phyloP scores from a whole-genome alignment of 148 eudicot species.

The Spergularia marina region DNA sequence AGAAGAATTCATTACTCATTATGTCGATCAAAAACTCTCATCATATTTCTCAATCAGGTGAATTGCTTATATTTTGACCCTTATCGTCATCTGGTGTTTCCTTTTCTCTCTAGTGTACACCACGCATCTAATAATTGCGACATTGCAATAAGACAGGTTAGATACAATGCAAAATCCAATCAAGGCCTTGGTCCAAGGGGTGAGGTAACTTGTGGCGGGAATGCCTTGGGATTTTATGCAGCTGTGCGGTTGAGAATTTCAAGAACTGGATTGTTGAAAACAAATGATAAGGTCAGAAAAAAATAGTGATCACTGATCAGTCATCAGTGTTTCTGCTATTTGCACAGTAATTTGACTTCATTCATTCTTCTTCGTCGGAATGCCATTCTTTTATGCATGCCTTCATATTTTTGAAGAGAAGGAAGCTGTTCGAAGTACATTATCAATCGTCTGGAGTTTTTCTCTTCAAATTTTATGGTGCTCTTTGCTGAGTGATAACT shows the following conservation, averaged over 20 bases:
- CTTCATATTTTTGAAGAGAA: not conserved
- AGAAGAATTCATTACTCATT: slow-evolving; percentile 79
- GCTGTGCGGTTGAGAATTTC: slow-evolving; percentile 73
- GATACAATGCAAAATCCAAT: slow-evolving; percentile 44
- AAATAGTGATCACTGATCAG: not conserved
- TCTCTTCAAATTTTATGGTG: not conserved
- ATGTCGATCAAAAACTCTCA: slow-evolving; percentile 68
- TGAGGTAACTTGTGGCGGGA: slow-evolving; percentile 88
- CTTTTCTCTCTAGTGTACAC: not conserved
- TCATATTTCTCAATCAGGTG: slow-evolving; percentile 92
- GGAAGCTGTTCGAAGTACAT: not conserved
- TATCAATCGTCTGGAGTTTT: too few species aligned
- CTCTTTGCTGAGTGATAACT: not conserved
- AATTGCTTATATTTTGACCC: slow-evolving; percentile 9
- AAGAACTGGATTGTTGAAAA: slow-evolving; percentile 58
- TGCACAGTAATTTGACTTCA: not conserved
- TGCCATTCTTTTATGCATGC: not conserved
- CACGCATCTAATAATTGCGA: not conserved
- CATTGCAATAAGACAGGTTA: slow-evolving; percentile 47
- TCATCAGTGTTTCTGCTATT: not conserved
- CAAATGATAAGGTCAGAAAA: slow-evolving; percentile 53
- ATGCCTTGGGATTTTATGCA: slow-evolving; percentile 85
- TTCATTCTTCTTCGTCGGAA: not conserved
- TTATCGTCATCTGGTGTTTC: not conserved
- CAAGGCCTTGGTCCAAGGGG: slow-evolving; percentile 46